Base-by-base conservation (phyloP, 1,139 yeast genomes). In the Hemisphaericaspora subhashii region DNA sequence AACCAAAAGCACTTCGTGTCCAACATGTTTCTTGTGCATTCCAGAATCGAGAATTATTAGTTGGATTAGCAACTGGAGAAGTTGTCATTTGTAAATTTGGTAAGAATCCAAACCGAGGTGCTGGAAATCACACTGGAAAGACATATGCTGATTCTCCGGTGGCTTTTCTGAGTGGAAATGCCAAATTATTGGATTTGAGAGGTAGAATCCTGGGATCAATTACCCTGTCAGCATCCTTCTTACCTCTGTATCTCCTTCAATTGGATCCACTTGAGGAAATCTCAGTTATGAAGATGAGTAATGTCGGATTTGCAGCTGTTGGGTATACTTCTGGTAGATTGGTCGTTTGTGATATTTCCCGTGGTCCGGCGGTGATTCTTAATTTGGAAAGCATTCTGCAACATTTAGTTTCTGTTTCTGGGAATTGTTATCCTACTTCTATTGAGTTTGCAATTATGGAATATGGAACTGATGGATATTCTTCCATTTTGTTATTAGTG, bases 221-320 rank as follows among this genome's bases (percentile, higher is more conserved):
- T 40, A 57, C 71, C 0, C 48, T 47, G 12, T 49, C 66, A 1
- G 55, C 64, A 4, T 60, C 69, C 0, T 89, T 88, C 52, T 61
- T 88, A 51, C 98, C 98, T 0, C 66, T 70, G 17, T 72, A 77
- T 33, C 69, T 71, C 31, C 51, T 72, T 39, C 59, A 54, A 24
- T 35, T 86, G 2, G 54, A 53, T 13, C 50, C 48, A 4, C 66
- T 68, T 5, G 77, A 73, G 23, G 46, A 46, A 33, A 81, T 86
- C 3, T 70, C 90, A 0, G 77, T 86, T 1, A 51, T 90, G 36
- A 73, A 74, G 40, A 76, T 86, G 59, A 82, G 90, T 46, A 77
- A 85, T 46, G 71, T 88, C 36, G 97, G 97, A 0, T 89, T 92
- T 65, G 87, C 86, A 4, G 95, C 89, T 0, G 68, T 87, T 36